Conservation (phyloP, 108 stramenopile species). For the Schizochytrium sp. region DNA sequence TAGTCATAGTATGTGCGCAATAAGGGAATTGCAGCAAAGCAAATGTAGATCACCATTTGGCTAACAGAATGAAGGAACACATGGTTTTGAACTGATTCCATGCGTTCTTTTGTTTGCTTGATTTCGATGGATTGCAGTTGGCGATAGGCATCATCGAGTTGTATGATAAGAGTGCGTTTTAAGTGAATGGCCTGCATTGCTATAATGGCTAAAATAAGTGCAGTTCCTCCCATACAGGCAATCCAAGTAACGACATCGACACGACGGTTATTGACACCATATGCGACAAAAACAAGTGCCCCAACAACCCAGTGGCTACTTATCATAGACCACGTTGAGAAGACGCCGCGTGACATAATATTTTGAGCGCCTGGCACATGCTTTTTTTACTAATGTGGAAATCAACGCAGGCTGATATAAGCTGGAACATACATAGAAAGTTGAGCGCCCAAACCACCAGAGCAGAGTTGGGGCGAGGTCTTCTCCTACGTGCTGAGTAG, state of each 20-base stretch:
- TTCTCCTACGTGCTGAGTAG: background rate
- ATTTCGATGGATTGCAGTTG: background rate
- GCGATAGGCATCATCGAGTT: slow-evolving; percentile 28
- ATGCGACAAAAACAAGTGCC: background rate
- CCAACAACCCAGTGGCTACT: background rate
- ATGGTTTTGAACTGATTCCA: slow-evolving; percentile 1
- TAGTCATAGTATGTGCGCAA: slow-evolving; percentile 44
- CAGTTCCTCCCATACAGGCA: slow-evolving; percentile 10
- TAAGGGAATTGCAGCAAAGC: slow-evolving; percentile 5
- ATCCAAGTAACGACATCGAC: background rate
- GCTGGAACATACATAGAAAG: background rate
- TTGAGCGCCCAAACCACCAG: slow-evolving; percentile 42
- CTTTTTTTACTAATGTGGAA: background rate
- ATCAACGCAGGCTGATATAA: slow-evolving; percentile 52
- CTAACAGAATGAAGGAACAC: background rate
- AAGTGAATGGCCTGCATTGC: background rate
- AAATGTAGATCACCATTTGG: background rate
- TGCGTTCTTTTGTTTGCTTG: background rate
- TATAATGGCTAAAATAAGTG: background rate
- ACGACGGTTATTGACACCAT: background rate
- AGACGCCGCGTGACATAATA: background rate
- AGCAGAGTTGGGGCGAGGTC: background rate
- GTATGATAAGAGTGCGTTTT: background rate
- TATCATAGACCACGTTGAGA: background rate
- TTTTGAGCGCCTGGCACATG: slow-evolving; percentile 1